These are phyloP conservation scores for Calocybe indica DNA, from an alignment of 768 basidiomycete genomes.

Conservation along the genomic window DNA sequence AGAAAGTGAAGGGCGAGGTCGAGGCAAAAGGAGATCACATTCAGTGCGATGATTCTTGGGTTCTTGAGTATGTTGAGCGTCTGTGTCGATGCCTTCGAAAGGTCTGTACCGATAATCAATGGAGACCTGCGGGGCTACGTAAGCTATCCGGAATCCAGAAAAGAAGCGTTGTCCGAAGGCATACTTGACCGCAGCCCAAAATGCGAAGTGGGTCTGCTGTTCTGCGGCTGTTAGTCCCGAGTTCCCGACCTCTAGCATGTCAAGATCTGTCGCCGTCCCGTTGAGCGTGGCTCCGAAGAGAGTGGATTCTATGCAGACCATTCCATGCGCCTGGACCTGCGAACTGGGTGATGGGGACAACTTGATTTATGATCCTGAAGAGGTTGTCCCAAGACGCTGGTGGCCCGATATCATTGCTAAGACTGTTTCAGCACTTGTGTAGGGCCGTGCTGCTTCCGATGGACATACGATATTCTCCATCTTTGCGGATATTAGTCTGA, in stretches of 20 bases:
- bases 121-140: conserved; percentile 24
- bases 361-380: conserved; percentile 44
- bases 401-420: conserved; percentile 41
- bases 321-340: conserved; percentile 41
- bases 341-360: conserved; percentile 45
- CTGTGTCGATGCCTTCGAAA: conserved; percentile 24
- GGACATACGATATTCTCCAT: conserved; percentile 39
- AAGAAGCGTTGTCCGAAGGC: neutral
- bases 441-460: neutral
- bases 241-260: conserved; percentile 50
- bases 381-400: conserved; percentile 41
- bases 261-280: conserved; percentile 30
- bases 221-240: conserved; percentile 32
- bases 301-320: conserved; percentile 13
- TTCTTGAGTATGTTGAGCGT: conserved; percentile 35
- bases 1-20: neutral
- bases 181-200: conserved; percentile 49
- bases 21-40: conserved; percentile 20
- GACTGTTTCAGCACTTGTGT: neutral
- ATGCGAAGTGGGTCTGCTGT: conserved; percentile 42
- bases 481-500: conserved; percentile 8
- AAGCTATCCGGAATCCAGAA: neutral
- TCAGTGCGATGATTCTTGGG: conserved; percentile 34
- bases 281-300: conserved; percentile 9
- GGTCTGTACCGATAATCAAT: conserved; percentile 37